Conservation (phyloP, 2,329 filamentous ascomycete species). For the Emmonsia crescens region DNA sequence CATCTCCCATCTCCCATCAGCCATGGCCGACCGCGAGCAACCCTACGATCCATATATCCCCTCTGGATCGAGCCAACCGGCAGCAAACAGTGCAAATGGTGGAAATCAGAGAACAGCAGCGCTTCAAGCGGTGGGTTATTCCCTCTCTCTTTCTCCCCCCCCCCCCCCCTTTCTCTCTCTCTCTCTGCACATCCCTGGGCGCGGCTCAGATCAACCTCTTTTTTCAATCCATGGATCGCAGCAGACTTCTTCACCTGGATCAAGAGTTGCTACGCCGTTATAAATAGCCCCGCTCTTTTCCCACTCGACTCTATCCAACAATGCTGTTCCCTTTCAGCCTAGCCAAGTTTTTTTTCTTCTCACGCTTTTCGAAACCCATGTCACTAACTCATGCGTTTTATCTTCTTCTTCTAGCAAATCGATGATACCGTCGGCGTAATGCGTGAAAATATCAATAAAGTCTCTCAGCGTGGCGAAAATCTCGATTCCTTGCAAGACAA, state of each 20-base stretch:
- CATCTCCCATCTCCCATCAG: neutral
- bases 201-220: neutral
- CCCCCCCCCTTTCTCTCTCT: neutral
- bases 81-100: conserved; percentile 39
- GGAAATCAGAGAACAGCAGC: conserved; percentile 59
- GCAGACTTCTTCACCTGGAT: neutral
- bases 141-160: conserved; percentile 10
- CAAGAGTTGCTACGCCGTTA: neutral
- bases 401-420: conserved; percentile 62
- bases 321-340: too few relatives aligned
- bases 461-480: conserved; percentile 81
- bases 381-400: neutral
- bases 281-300: neutral
- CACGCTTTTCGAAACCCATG: neutral
- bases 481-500: conserved; percentile 85
- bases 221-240: neutral
- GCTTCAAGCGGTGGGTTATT: conserved; percentile 69
- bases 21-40: conserved; percentile 30
- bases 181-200: too few relatives aligned
- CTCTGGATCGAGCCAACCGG: conserved; percentile 47
- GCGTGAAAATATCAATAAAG: conserved; percentile 95
- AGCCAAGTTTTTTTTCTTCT: neutral
- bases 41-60: conserved; percentile 89
- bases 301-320: too few relatives aligned
- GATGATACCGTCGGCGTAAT: conserved; percentile 91